Evolutionary conservation across 176 grass and related monocot genomes (phyloP).

Genomic region (Leersia perrieri): DNA sequence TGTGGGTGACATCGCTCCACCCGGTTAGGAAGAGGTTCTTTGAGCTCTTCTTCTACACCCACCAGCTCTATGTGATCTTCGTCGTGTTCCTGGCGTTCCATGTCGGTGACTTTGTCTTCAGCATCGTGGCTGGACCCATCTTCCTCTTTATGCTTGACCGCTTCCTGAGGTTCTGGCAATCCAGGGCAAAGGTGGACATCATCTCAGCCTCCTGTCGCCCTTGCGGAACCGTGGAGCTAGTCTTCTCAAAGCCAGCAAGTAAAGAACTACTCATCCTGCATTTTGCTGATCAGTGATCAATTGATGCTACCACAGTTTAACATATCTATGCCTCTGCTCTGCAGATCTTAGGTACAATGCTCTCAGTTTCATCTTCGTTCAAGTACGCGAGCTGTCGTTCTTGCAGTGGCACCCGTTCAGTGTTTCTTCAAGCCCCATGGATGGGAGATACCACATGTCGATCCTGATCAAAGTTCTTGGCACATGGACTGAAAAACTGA

Average conservation of each 20-base stretch:
- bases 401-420: constrained; percentile 98
- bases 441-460: constrained; percentile 84
- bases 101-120: constrained; percentile 82
- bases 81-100: constrained; percentile 82
- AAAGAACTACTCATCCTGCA: constrained; percentile 15
- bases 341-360: constrained; percentile 86
- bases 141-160: constrained; percentile 96
- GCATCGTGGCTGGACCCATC: constrained; percentile 59
- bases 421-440: constrained; percentile 91
- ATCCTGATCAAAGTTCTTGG: constrained; percentile 96
- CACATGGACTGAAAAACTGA: constrained; percentile 75
- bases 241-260: constrained; percentile 92
- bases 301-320: constrained; percentile 10
- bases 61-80: constrained; percentile 93
- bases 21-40: constrained; percentile 86
- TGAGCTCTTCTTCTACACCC: constrained; percentile 99
- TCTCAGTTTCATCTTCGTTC: constrained; percentile 91
- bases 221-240: constrained; percentile 79
- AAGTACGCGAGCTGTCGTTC: constrained; percentile 81
- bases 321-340: not conserved
- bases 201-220: constrained; percentile 69
- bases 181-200: constrained; percentile 74
- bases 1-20: constrained; percentile 92
- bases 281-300: constrained; percentile 1
- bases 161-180: constrained; percentile 91